phyloP scores from a whole-genome alignment of 805 yeast genomes.

The Candida ficus region DNA sequence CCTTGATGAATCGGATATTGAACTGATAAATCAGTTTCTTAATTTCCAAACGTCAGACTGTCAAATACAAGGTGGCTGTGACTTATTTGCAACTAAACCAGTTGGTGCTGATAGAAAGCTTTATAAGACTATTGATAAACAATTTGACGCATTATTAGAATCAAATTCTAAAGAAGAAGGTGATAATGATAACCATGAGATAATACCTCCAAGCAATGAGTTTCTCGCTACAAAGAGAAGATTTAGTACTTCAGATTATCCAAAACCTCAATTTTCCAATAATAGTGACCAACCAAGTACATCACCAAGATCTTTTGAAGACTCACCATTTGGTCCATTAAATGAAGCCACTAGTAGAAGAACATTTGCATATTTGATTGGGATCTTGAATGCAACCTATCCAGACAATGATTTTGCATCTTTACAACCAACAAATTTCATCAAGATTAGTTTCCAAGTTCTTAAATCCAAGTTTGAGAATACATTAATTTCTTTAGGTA shows the following conservation, averaged over 20 bases:
- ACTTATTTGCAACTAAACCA: constrained; percentile 90
- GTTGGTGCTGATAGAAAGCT: constrained; percentile 86
- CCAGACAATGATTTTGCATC: constrained; percentile 95
- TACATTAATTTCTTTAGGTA: constrained; percentile 62
- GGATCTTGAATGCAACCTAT: constrained; percentile 84
- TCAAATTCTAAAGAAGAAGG: constrained; percentile 12
- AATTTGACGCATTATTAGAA: constrained; percentile 49
- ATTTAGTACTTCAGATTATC: constrained; percentile 22
- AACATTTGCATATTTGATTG: constrained; percentile 85
- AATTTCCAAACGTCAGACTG: constrained; percentile 73
- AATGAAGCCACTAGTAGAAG: constrained; percentile 81
- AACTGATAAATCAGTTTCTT: constrained; percentile 80
- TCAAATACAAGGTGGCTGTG: constrained; percentile 83
- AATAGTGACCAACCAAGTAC: not conserved
- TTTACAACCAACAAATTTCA: constrained; percentile 73
- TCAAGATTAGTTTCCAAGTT: constrained; percentile 42
- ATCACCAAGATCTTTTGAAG: constrained; percentile 16
- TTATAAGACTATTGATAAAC: constrained; percentile 81
- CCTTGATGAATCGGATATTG: constrained; percentile 91
- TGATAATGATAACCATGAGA: constrained; percentile 8
- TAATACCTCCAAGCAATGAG: constrained; percentile 22
- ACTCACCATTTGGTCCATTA: constrained; percentile 86
- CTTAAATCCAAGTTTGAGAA: constrained; percentile 70
- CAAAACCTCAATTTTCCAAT: not conserved
- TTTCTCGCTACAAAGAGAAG: constrained; percentile 39